A percentile compares a stretch with the other conserved stretches of the same genome.
Conservation (phyloP, 2,329 filamentous ascomycete genomes). For the Canariomyces notabilis region DNA sequence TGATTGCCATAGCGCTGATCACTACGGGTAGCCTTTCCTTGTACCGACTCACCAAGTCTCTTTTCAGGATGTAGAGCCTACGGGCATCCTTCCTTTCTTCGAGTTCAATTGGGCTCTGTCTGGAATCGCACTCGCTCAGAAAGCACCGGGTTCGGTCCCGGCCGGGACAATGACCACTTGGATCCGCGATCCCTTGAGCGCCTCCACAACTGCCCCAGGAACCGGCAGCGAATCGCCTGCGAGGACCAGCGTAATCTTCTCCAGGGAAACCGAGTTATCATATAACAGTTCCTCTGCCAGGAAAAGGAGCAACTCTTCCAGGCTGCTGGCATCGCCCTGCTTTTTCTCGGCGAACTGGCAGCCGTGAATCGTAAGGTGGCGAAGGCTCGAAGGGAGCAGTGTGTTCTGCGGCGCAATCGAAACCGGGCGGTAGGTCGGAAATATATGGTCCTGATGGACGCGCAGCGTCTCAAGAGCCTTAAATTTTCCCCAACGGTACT, state of each 20-base stretch:
- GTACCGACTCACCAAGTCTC: too few species aligned
- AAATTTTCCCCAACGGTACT: background rate
- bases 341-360: background rate
- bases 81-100: too few species aligned
- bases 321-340: background rate
- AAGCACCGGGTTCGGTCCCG: too few species aligned
- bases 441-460: constrained; percentile 1
- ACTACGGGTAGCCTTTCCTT: too few species aligned
- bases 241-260: background rate
- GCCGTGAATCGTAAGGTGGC: background rate
- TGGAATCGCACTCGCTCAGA: too few species aligned
- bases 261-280: background rate
- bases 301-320: background rate
- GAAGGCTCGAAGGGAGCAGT: background rate
- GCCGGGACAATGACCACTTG: too few species aligned
- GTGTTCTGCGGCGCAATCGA: background rate
- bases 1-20: too few species aligned
- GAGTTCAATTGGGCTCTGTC: too few species aligned
- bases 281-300: background rate
- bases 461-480: background rate
- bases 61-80: too few species aligned
- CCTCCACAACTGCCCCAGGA: too few species aligned
- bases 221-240: too few species aligned
- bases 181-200: too few species aligned
- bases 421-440: background rate